Conservation (phyloP, 306 rosid species). For the Myrica gale region DNA sequence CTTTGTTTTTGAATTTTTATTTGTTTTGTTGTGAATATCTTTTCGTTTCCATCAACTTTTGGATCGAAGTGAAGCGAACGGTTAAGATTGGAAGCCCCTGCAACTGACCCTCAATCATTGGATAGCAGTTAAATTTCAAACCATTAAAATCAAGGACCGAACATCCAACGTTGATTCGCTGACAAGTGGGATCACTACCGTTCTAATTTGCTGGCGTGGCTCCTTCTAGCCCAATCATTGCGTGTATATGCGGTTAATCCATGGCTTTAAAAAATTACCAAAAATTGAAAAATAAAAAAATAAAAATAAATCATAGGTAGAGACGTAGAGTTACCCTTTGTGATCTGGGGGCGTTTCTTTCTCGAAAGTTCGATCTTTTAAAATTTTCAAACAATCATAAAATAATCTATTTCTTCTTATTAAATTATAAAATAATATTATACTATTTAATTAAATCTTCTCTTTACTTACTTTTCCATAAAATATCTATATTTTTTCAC, state of each 20-base stretch:
- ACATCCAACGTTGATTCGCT: conserved; percentile 25
- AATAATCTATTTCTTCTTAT: too few species aligned
- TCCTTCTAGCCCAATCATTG: conserved; percentile 31
- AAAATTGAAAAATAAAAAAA: not conserved
- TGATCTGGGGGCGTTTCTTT: too few species aligned
- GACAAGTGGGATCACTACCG: conserved; percentile 23
- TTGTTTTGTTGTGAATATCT: not conserved
- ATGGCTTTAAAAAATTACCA: not conserved
- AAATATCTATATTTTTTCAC: too few species aligned
- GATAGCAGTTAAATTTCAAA: not conserved
- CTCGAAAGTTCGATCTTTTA: too few species aligned
- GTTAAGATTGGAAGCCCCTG: conserved; percentile 25
- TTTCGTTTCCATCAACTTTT: conserved; percentile 16
- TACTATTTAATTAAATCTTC: too few species aligned
- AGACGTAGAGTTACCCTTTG: not conserved
- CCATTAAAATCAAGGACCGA: conserved; percentile 5
- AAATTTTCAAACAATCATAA: too few species aligned
- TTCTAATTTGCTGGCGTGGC: conserved; percentile 44
- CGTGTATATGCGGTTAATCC: conserved; percentile 17
- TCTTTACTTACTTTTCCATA: too few species aligned
- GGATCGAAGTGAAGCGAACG: conserved; percentile 20
- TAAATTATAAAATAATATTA: too few species aligned
- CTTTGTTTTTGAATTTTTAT: not conserved
- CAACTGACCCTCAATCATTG: not conserved
- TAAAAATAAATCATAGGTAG: not conserved